Evolutionary conservation across 257 asterid genomes (phyloP), one percentile per base, ranked within the genome.

Genomic region (Solanum phureja): DNA sequence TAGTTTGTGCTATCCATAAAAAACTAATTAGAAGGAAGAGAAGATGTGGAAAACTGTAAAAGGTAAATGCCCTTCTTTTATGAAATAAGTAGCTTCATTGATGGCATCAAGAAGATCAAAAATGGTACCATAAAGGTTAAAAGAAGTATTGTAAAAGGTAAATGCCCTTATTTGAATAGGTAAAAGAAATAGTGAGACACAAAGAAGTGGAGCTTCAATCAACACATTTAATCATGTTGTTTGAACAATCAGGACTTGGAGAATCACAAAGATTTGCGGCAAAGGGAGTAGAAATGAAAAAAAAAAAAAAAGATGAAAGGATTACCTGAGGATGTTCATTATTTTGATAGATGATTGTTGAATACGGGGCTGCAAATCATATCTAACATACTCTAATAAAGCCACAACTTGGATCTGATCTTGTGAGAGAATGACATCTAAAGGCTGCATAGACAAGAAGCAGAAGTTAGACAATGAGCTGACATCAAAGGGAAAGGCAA

Each of bases 391-490:
- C 91, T 97, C 99, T 88, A 95, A 90, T 84, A 97, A 87, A 87
- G 98, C 93, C 84, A 95, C 91, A 87, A 97, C 92, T 88, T 97
- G 99, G 91, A 88, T 95, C 88, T 91, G 98, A 91, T 97, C 99
- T 88, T 97, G 99, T 88, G 95, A 92, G 88, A 97, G 96, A 87
- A 97, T 92, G 90, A 94, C 94, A 93, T 97, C 99, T 93, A 97
- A 90, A 89, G 99, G 99, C 99, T 97, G 98, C 94, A 94, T 72
- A 13, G 74, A 23, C 44, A 91, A 89, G 79, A 89, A 79, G 79
- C 60, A 87, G 76, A 75, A 12, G 76, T 69, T 66, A 83, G 72
- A 73, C 56, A 73, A 34, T 86, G 88, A 58, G 71, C 75, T 86
- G 71, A 42, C 85, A 86, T 71, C 40, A 40, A 60, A 62, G 74